Evolutionary conservation across 352 stramenopile species (phyloP).

Genomic region (Pythium volutum): DNA sequence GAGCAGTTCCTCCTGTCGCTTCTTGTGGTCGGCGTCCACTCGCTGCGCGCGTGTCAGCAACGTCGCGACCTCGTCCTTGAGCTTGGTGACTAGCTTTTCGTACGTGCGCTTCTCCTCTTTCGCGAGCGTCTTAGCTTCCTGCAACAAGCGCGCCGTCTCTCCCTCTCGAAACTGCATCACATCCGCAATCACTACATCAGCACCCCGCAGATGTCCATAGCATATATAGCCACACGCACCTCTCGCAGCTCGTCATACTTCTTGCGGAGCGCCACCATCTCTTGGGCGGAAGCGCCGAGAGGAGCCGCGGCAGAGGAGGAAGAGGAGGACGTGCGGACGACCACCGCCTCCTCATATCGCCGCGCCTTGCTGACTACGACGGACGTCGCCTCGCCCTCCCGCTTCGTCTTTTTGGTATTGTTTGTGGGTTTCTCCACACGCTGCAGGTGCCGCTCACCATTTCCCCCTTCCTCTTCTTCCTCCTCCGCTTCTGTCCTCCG

Average conservation of each 20-base stretch:
- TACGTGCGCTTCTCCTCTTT: constrained; percentile 72
- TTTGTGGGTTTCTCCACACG: background rate
- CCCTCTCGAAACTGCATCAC: constrained; percentile 45
- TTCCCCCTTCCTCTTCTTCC: constrained; percentile 1
- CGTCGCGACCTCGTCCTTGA: constrained; percentile 61
- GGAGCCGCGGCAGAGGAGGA: background rate
- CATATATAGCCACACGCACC: constrained; percentile 16
- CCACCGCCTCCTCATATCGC: constrained; percentile 11
- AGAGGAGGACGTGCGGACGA: constrained; percentile 9
- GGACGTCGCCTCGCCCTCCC: background rate
- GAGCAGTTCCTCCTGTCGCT: constrained; percentile 48
- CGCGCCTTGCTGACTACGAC: constrained; percentile 10
- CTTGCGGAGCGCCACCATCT: constrained; percentile 24
- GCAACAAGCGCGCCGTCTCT: constrained; percentile 60
- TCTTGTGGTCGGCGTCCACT: constrained; percentile 38
- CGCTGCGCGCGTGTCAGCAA: constrained; percentile 57
- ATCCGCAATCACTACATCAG: background rate
- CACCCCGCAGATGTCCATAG: background rate
- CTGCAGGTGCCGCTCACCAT: background rate
- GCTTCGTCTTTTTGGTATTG: constrained; percentile 9
- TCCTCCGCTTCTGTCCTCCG: constrained; percentile 2
- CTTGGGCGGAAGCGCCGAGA: background rate
- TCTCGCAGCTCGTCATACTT: constrained; percentile 53
- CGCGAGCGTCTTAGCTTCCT: constrained; percentile 54
- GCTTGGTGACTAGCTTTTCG: constrained; percentile 61